Evolutionary conservation across 2,329 filamentous ascomycete genomes (phyloP).

Genomic region (Penicillium decumbens): DNA sequence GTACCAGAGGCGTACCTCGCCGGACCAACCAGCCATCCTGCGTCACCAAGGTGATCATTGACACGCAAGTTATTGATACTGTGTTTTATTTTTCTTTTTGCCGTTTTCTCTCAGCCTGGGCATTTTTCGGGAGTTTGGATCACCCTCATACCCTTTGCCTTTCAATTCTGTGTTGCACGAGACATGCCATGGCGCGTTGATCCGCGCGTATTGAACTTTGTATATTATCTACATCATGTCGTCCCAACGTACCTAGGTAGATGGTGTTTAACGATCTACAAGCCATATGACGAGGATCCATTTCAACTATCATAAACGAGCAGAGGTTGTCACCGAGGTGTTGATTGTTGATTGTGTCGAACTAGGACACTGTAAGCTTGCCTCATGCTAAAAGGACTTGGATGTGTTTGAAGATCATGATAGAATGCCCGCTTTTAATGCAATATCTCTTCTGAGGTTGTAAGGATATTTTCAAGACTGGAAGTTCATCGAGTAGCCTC

Average conservation of each 20-base stretch:
- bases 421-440: too few relatives aligned
- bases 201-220: constrained; percentile 2
- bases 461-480: constrained; percentile 27
- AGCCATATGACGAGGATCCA: background rate
- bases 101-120: constrained; percentile 9
- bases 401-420: too few relatives aligned
- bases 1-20: constrained; percentile 47
- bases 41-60: constrained; percentile 28
- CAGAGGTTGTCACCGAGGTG: background rate
- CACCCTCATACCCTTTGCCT: constrained; percentile 14
- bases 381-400: too few relatives aligned
- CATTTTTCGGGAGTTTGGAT: constrained; percentile 21
- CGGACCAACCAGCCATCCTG: constrained; percentile 34
- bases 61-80: background rate
- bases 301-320: background rate
- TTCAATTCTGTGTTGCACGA: background rate
- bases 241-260: background rate
- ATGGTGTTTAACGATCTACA: background rate
- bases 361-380: too few relatives aligned
- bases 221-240: constrained; percentile 8
- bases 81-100: constrained; percentile 7
- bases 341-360: too few relatives aligned
- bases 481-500: constrained; percentile 94
- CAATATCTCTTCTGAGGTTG: too few relatives aligned
- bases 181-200: background rate